A percentile compares a stretch with the other conserved stretches of the same genome.
phyloP scores from a whole-genome alignment of 805 yeast genomes.

The Middelhovenomyces tepae region DNA sequence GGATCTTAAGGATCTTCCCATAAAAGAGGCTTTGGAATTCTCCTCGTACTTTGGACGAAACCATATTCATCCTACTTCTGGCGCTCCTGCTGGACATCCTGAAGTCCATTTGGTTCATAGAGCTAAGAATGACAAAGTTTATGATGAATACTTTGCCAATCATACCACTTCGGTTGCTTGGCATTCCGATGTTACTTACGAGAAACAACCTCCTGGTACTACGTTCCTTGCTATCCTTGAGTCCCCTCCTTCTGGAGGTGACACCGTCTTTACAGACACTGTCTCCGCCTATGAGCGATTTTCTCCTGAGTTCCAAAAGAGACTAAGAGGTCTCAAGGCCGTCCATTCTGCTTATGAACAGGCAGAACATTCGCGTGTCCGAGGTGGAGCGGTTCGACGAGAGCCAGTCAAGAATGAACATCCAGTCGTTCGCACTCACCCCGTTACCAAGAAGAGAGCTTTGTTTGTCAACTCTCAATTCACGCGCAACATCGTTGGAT shows the following conservation, averaged over 20 bases:
- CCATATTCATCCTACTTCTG: constrained; percentile 26
- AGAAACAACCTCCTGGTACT: constrained; percentile 36
- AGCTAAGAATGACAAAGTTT: too few relatives aligned
- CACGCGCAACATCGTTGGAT: constrained; percentile 52
- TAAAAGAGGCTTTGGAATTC: constrained; percentile 23
- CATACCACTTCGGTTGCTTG: too few relatives aligned
- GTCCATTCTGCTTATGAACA: constrained; percentile 57
- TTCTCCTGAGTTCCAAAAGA: constrained; percentile 53
- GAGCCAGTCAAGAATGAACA: constrained; percentile 42
- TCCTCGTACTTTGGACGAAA: constrained; percentile 22
- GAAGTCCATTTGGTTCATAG: too few relatives aligned
- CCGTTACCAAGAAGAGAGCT: constrained; percentile 51
- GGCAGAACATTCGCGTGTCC: constrained; percentile 27
- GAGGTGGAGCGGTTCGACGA: constrained; percentile 36
- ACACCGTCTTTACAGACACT: constrained; percentile 67
- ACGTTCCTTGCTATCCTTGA: constrained; percentile 60
- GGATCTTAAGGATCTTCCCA: constrained; percentile 31
- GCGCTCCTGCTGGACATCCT: constrained; percentile 24
- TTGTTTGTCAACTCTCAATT: constrained; percentile 48
- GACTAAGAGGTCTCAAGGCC: constrained; percentile 52
- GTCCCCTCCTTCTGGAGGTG: constrained; percentile 60
- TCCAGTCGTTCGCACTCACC: constrained; percentile 52
- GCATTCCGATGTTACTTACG: too few relatives aligned
- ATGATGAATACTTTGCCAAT: too few relatives aligned
- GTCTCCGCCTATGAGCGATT: constrained; percentile 63